Conservation (phyloP, 192 early-diverging fungal species). For the Kappamyces sp. region DNA sequence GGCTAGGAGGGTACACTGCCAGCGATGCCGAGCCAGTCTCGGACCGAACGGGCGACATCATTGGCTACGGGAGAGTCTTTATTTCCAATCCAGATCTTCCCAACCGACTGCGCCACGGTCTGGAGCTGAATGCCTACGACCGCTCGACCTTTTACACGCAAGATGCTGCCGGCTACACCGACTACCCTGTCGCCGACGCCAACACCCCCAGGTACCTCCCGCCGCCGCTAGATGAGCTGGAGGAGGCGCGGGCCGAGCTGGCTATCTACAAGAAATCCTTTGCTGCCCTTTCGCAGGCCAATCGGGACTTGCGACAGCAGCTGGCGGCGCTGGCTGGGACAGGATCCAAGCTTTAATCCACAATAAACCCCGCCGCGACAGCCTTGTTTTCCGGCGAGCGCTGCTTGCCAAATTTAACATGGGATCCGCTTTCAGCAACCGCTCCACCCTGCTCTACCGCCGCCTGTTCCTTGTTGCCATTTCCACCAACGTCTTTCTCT, state of each 20-base stretch:
- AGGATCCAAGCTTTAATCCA: too few relatives aligned
- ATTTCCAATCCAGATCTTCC: slow-evolving; percentile 33
- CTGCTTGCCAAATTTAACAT: too few relatives aligned
- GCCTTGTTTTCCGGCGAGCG: too few relatives aligned
- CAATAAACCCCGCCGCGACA: too few relatives aligned
- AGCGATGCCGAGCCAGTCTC: slow-evolving; percentile 7
- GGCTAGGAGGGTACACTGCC: slow-evolving; percentile 17
- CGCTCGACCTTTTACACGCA: slow-evolving; percentile 22
- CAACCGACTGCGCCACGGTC: slow-evolving; percentile 17
- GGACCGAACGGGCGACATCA: slow-evolving; percentile 19
- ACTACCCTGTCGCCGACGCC: slow-evolving; percentile 19
- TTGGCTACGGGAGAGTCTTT: slow-evolving; percentile 26
- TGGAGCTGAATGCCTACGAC: slow-evolving; percentile 23
- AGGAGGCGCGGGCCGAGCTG: too few relatives aligned
- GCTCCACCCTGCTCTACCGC: too few relatives aligned
- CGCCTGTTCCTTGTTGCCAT: too few relatives aligned
- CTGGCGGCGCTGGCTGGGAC: too few relatives aligned
- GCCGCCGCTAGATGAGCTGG: not conserved
- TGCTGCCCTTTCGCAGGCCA: too few relatives aligned
- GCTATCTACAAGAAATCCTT: not conserved
- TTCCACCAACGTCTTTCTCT: too few relatives aligned
- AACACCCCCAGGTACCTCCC: not conserved
- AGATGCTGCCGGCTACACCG: slow-evolving; percentile 19
- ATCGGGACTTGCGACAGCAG: too few relatives aligned
- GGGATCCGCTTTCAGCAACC: too few relatives aligned